Evolutionary conservation across 345 rosid species (phyloP).

Genomic region (Lenwebbia sp.): DNA sequence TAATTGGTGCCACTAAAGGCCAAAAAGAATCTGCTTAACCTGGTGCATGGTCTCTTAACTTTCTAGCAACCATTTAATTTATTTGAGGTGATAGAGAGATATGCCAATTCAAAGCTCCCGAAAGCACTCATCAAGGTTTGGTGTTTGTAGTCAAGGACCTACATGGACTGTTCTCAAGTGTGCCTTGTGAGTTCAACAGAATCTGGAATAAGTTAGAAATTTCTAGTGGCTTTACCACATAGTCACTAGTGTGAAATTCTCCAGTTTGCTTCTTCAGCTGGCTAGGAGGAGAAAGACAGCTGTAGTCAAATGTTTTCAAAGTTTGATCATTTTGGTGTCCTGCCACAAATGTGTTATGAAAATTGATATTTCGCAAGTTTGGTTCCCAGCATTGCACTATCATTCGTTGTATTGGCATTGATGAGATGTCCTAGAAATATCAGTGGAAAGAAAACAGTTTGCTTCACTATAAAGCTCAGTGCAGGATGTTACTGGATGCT

Average conservation of each 20-base stretch:
- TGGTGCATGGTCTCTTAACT: background rate
- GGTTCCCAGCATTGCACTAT: background rate
- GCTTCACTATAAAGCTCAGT: background rate
- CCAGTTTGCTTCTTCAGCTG: background rate
- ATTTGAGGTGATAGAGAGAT: background rate
- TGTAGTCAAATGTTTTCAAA: background rate
- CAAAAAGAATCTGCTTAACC: background rate
- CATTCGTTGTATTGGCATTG: background rate
- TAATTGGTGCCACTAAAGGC: background rate
- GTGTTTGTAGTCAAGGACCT: background rate
- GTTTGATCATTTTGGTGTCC: background rate
- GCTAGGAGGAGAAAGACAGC: background rate
- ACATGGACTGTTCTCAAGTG: background rate
- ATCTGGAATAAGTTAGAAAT: background rate
- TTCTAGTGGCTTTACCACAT: background rate
- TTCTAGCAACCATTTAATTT: background rate
- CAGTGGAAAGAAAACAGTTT: background rate
- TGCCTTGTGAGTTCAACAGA: background rate
- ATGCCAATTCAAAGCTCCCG: background rate
- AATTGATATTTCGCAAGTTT: background rate
- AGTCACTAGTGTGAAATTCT: background rate
- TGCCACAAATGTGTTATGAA: background rate
- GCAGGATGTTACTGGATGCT: background rate
- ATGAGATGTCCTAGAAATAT: background rate
- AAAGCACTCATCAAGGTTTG: background rate